Conservation (phyloP, 352 stramenopile species). For the Pythium aquatile region DNA sequence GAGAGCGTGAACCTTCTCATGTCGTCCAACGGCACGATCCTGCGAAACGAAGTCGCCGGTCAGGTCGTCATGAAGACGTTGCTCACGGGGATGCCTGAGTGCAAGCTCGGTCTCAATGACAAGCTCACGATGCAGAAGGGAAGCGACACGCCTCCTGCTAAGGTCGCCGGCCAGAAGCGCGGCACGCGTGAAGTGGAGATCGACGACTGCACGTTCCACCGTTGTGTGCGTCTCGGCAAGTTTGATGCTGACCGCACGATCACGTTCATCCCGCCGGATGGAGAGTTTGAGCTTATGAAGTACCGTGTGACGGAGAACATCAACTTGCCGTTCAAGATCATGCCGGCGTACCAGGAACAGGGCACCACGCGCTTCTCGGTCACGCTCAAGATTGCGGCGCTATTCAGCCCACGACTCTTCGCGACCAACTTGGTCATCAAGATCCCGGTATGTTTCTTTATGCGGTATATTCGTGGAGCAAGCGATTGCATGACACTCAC, state of each 20-base stretch:
- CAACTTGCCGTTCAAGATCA: slow-evolving; percentile 97
- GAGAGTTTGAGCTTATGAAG: slow-evolving; percentile 99
- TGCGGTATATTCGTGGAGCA: neutral
- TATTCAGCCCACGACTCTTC: slow-evolving; percentile 96
- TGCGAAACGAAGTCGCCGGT: slow-evolving; percentile 96
- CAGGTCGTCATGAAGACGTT: slow-evolving; percentile 98
- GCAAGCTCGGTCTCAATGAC: slow-evolving; percentile 98
- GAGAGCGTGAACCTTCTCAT: slow-evolving; percentile 97
- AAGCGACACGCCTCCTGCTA: slow-evolving; percentile 37
- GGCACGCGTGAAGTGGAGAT: slow-evolving; percentile 87
- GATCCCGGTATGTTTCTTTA: slow-evolving; percentile 56
- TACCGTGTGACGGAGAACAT: slow-evolving; percentile 98
- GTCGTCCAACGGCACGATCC: slow-evolving; percentile 90
- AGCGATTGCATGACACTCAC: slow-evolving; percentile 28
- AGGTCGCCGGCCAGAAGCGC: slow-evolving; percentile 71
- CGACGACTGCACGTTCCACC: slow-evolving; percentile 99
- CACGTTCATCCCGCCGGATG: slow-evolving; percentile 98
- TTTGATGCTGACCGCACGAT: slow-evolving; percentile 97
- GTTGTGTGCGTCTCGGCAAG: slow-evolving; percentile 96
- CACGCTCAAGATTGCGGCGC: slow-evolving; percentile 87
- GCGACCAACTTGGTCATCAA: slow-evolving; percentile 97
- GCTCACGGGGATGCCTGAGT: slow-evolving; percentile 98
- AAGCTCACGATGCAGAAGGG: slow-evolving; percentile 98
- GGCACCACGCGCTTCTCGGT: slow-evolving; percentile 75
- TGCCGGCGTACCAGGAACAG: slow-evolving; percentile 96